Evolutionary conservation across 805 yeast genomes (phyloP), one percentile per base, ranked within the genome.

Genomic region (Diddensiella santjacobensis): DNA sequence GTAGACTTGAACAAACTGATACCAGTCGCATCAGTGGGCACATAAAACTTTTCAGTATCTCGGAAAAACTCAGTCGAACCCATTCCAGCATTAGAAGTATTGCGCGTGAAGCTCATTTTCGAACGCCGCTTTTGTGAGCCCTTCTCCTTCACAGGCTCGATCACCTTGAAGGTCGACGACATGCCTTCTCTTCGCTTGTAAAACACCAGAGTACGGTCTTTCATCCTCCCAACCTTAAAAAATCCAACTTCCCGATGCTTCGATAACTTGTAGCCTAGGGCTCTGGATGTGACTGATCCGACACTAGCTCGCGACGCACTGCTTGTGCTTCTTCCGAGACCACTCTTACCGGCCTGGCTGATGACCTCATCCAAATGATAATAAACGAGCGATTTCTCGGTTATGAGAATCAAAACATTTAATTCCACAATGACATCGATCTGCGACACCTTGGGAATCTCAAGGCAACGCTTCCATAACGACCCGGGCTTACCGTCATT

Each of bases 151-250:
- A 77, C 72, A 41, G 77, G 80, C 52, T 79, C 85, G n/a, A 77
- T 74, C 49, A 78, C 84, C 66, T 75, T 83, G 72, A 79, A 83
- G 17, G 73, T 76, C 30, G 76, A 71, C 44, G 63, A 66, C 58
- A 71, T 66, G 46, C 69, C 73, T 63, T 72, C 80, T 66, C 69
- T 73, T 59, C 77, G 79, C 65, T 80, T 78, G 63, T 73, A 77
- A 58, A 74, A 78, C 48, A 82, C 64, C 74, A 78, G 72, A 37
- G 71, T 78, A 53, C 79, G 72, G 63, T 79, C 80, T 49, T 80
- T 74, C 60, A 89, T 87, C 24, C 72, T 76, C 0, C 93, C 96
- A 51, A 84, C 69, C 42, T 75, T 77, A 66, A 86, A 89, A 53
- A 76, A 81, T 1, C 76, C 65, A 0, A 81, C 80, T 61, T 79